phyloP scores from a whole-genome alignment of 345 rosid genomes.

The Pseudoturritis turrita region DNA sequence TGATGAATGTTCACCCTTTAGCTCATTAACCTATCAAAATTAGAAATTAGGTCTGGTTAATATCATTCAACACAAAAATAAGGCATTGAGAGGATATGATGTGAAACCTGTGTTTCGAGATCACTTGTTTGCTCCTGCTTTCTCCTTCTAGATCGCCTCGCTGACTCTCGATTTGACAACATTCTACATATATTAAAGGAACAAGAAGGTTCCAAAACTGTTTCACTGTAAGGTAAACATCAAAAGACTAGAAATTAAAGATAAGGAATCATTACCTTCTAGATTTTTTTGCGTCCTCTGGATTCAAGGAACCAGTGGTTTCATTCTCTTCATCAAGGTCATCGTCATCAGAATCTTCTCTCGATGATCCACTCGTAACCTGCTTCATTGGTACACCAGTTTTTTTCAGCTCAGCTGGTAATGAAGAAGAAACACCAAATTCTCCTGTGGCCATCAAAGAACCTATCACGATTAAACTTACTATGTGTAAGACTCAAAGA shows the following conservation, averaged over 20 bases:
- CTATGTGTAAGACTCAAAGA: slow-evolving; percentile 9
- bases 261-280: slow-evolving; percentile 48
- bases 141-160: slow-evolving; percentile 94
- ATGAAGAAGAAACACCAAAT: slow-evolving; percentile 40
- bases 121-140: slow-evolving; percentile 86
- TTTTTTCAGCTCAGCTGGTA: slow-evolving; percentile 38
- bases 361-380: slow-evolving; percentile 84
- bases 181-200: slow-evolving; percentile 44
- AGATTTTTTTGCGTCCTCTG: slow-evolving; percentile 56
- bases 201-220: background rate
- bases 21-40: slow-evolving; percentile 64
- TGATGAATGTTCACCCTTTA: slow-evolving; percentile 70
- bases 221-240: background rate
- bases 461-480: slow-evolving; percentile 35
- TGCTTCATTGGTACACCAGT: slow-evolving; percentile 51
- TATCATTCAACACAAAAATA: background rate
- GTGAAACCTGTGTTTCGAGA: slow-evolving; percentile 77
- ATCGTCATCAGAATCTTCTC: slow-evolving; percentile 88
- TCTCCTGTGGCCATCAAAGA: slow-evolving; percentile 36
- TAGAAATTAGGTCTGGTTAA: background rate
- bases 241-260: background rate
- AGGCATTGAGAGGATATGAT: background rate
- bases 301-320: slow-evolving; percentile 55
- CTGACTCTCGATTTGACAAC: slow-evolving; percentile 98
- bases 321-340: slow-evolving; percentile 87